Conservation (phyloP, 2,329 filamentous ascomycete species). For the Xylariaceae sp. region DNA sequence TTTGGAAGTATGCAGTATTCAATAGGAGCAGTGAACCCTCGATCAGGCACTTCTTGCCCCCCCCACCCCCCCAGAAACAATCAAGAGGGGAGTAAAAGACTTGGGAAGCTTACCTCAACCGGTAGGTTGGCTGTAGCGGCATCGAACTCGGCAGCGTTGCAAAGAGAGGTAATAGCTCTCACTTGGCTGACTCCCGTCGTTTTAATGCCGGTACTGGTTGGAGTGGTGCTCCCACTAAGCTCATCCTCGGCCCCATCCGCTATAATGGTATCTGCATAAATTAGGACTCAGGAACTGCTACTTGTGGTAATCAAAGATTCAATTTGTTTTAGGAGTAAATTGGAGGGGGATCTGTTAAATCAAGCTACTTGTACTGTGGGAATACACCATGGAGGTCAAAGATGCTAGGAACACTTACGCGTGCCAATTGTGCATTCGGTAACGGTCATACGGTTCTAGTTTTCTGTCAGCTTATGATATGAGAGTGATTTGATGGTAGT, state of each 20-base stretch:
- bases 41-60: no score
- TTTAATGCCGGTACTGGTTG: conserved; percentile 36
- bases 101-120: conserved; percentile 46
- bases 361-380: no score
- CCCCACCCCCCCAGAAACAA: no score
- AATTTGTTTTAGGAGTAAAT: no score
- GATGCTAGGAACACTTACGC: conserved; percentile 7
- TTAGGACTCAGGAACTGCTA: neutral
- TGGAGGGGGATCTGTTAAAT: no score
- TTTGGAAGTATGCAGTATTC: no score
- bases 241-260: conserved; percentile 57
- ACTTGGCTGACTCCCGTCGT: conserved; percentile 63
- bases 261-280: conserved; percentile 48
- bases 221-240: conserved; percentile 41
- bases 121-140: conserved; percentile 66
- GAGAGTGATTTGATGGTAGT: conserved; percentile 7
- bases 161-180: conserved; percentile 67
- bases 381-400: neutral
- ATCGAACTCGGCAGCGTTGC: conserved; percentile 80
- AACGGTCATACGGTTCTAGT: conserved; percentile 73
- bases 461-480: neutral
- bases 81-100: neutral
- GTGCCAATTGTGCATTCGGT: conserved; percentile 70
- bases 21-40: no score
- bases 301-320: neutral